Percentiles rank a stretch among this genome's conserved stretches.
These are phyloP conservation scores for Knufia fluminis DNA, from an alignment of 2,329 filamentous ascomycete species.

Conservation along the genomic window DNA sequence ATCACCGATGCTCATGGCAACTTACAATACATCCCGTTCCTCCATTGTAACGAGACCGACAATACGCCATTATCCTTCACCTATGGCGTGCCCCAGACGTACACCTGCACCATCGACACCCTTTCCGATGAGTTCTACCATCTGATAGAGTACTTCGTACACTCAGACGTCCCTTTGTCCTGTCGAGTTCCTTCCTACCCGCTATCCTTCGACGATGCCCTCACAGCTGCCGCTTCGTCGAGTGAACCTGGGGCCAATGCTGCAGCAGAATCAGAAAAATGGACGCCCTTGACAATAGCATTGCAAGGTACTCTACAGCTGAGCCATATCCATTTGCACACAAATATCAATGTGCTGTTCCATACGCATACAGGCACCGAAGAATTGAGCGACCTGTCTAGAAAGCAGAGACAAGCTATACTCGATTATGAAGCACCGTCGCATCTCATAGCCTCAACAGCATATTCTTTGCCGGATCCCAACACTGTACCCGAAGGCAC, in stretches of 20 bases:
- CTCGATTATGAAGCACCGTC: slow-evolving; percentile 48
- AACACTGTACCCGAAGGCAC: slow-evolving; percentile 43
- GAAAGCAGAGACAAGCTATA: slow-evolving; percentile 44
- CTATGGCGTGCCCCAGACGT: slow-evolving; percentile 64
- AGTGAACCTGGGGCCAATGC: slow-evolving; percentile 25
- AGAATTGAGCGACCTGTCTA: slow-evolving; percentile 36
- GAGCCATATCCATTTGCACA: slow-evolving; percentile 82
- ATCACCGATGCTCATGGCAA: slow-evolving; percentile 72
- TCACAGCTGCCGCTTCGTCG: slow-evolving; percentile 13
- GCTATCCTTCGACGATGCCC: slow-evolving; percentile 27
- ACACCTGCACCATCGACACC: slow-evolving; percentile 44
- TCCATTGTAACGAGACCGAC: slow-evolving; percentile 77
- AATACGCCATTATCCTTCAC: slow-evolving; percentile 66
- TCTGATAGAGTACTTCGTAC: slow-evolving; percentile 76
- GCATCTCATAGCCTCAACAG: slow-evolving; percentile 76
- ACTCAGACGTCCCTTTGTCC: slow-evolving; percentile 85
- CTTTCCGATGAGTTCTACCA: slow-evolving; percentile 48
- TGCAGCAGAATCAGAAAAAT: slow-evolving; percentile 43
- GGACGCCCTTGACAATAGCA: slow-evolving; percentile 79
- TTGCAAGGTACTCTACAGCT: slow-evolving; percentile 80
- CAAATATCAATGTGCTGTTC: slow-evolving; percentile 79
- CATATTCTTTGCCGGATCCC: slow-evolving; percentile 67
- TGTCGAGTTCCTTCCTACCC: slow-evolving; percentile 83
- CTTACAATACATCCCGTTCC: slow-evolving; percentile 87
- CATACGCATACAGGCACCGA: slow-evolving; percentile 41